Evolutionary conservation across 345 rosid genomes (phyloP).

Genomic region (Linum lewisii): DNA sequence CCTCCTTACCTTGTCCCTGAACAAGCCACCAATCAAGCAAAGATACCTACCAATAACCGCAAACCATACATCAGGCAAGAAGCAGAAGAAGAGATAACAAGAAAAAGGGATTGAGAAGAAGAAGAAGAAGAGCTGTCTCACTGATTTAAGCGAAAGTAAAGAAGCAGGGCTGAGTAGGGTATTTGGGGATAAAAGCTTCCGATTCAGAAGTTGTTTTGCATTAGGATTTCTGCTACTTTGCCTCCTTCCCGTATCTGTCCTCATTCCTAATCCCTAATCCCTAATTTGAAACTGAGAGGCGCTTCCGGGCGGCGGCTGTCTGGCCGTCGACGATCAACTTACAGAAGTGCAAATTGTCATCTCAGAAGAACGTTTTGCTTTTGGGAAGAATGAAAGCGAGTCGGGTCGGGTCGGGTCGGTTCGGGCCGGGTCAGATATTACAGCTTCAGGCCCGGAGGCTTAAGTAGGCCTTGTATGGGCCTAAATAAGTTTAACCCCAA

Average conservation of each 20-base stretch:
- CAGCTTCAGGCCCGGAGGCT: too few species aligned
- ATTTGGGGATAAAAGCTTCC: not conserved
- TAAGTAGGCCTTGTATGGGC: too few species aligned
- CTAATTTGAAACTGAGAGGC: too few species aligned
- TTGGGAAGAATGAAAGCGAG: too few species aligned
- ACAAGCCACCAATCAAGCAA: not conserved
- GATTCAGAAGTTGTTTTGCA: not conserved
- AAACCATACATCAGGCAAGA: not conserved
- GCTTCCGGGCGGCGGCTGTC: too few species aligned
- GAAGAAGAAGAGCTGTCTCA: not conserved
- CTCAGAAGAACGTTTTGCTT: too few species aligned
- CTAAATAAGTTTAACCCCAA: too few species aligned
- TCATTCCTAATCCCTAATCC: too few species aligned
- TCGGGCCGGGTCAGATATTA: too few species aligned
- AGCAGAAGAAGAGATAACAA: not conserved
- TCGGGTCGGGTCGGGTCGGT: too few species aligned
- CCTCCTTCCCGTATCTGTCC: not conserved
- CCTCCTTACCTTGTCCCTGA: not conserved
- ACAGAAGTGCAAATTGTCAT: too few species aligned
- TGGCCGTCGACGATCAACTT: too few species aligned
- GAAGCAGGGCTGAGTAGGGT: not conserved
- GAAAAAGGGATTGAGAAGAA: not conserved
- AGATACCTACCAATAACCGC: not conserved
- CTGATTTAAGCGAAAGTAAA: not conserved
- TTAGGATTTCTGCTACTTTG: not conserved